Evolutionary conservation across 345 rosid species (phyloP).

Genomic region (Luvunga scandens): DNA sequence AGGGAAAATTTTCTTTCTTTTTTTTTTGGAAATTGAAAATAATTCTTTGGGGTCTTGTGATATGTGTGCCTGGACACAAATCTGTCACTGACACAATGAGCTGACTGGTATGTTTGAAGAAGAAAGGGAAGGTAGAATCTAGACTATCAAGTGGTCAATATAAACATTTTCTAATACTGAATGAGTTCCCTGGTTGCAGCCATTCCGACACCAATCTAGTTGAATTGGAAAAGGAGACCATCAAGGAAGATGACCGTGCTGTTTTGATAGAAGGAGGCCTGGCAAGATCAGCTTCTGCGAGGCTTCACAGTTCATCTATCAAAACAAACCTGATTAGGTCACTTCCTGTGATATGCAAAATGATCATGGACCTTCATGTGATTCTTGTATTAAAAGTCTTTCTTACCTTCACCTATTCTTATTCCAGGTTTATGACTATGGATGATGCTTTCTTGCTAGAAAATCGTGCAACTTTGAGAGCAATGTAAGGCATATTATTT

Average conservation of each 20-base stretch:
- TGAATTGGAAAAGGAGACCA: constrained; percentile 63
- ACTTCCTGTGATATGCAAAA: constrained; percentile 1
- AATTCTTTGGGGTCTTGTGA: neutral
- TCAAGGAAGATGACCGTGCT: constrained; percentile 80
- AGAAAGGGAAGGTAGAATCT: neutral
- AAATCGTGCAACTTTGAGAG: constrained; percentile 78
- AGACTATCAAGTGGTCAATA: neutral
- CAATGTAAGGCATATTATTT: constrained; percentile 54
- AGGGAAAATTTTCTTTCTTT: neutral
- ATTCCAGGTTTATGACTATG: constrained; percentile 78
- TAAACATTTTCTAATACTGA: constrained; percentile 17
- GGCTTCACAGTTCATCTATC: constrained; percentile 56
- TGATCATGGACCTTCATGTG: neutral
- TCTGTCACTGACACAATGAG: neutral
- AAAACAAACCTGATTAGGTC: constrained; percentile 79
- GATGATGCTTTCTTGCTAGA: constrained; percentile 92
- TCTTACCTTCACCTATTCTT: constrained; percentile 19
- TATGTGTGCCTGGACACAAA: neutral
- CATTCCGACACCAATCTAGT: constrained; percentile 85
- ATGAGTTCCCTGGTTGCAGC: constrained; percentile 43
- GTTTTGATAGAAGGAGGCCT: constrained; percentile 94
- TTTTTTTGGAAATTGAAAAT: neutral
- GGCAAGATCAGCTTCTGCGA: constrained; percentile 67
- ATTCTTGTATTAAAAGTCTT: constrained; percentile 10
- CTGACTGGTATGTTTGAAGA: neutral